Conservation (phyloP, 2,329 filamentous ascomycete genomes). For the Alternaria panax region DNA sequence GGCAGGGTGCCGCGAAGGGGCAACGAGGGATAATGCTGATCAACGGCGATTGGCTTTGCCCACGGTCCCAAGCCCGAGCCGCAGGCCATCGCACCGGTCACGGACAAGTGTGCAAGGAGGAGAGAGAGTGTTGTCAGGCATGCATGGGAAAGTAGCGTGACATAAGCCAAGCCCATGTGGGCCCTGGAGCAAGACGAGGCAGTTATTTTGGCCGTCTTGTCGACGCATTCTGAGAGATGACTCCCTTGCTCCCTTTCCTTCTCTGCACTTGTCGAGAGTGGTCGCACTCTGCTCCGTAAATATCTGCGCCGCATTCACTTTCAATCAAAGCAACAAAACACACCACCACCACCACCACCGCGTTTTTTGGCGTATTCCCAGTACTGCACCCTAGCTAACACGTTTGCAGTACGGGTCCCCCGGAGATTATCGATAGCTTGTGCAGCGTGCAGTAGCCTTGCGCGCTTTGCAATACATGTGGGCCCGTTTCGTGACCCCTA, state of each 20-base stretch:
- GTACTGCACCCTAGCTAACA: not conserved
- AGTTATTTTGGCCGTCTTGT: too few relatives aligned
- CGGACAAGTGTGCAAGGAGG: not conserved
- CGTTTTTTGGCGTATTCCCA: not conserved
- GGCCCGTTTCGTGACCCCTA: constrained; percentile 11
- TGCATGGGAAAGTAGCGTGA: too few relatives aligned
- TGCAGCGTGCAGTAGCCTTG: constrained; percentile 14
- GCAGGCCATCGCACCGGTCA: constrained; percentile 35
- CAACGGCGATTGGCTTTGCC: constrained; percentile 28
- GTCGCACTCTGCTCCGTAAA: too few relatives aligned
- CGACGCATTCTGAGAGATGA: too few relatives aligned
- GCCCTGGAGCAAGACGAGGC: too few relatives aligned
- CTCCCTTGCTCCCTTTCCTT: too few relatives aligned
- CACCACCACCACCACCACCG: not conserved
- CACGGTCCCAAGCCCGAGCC: constrained; percentile 20
- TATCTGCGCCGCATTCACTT: not conserved
- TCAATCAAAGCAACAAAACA: not conserved
- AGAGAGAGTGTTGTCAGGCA: too few relatives aligned
- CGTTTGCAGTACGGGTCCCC: not conserved
- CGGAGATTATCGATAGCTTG: constrained; percentile 26
- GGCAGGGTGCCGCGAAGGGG: constrained; percentile 14
- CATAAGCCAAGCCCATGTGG: too few relatives aligned
- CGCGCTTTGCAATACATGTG: too few relatives aligned
- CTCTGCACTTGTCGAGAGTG: too few relatives aligned
- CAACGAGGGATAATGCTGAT: constrained; percentile 34